phyloP scores from a whole-genome alignment of 768 basidiomycete genomes.

The Calocybe cyanea region DNA sequence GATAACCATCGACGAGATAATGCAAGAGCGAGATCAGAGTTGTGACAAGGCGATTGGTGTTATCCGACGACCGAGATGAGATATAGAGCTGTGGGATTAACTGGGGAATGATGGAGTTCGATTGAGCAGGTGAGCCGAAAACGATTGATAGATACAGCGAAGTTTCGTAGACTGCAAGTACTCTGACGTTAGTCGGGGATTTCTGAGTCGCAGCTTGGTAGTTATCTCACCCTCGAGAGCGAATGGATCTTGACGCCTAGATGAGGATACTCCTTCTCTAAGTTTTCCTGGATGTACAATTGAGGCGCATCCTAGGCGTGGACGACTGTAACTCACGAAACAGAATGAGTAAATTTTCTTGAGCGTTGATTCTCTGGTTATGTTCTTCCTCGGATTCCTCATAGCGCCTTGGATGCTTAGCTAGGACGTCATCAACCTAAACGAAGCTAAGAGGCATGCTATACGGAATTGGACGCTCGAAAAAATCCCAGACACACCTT shows the following conservation, averaged over 20 bases:
- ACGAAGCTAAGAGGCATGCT: neutral
- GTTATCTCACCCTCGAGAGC: slow-evolving; percentile 56
- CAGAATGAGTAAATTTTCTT: slow-evolving; percentile 70
- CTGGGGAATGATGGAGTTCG: slow-evolving; percentile 56
- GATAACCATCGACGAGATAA: slow-evolving; percentile 53
- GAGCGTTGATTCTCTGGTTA: slow-evolving; percentile 45
- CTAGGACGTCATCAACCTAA: slow-evolving; percentile 50
- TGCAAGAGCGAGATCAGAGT: slow-evolving; percentile 54
- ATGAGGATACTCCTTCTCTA: slow-evolving; percentile 67
- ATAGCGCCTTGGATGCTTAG: slow-evolving; percentile 26
- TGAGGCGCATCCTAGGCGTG: slow-evolving; percentile 1
- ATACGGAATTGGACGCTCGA: neutral
- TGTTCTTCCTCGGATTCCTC: slow-evolving; percentile 29
- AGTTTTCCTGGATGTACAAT: slow-evolving; percentile 53
- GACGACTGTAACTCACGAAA: slow-evolving; percentile 47
- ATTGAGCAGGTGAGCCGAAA: slow-evolving; percentile 60
- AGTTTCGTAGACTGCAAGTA: slow-evolving; percentile 60
- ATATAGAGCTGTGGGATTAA: slow-evolving; percentile 51
- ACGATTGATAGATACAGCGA: slow-evolving; percentile 63
- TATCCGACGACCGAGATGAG: slow-evolving; percentile 18
- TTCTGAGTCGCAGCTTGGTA: neutral
- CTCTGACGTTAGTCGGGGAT: neutral
- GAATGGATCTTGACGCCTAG: slow-evolving; percentile 56
- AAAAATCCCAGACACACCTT: slow-evolving; percentile 42
- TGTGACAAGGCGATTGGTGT: slow-evolving; percentile 21